Conservation (phyloP, 495 filamentous ascomycete species). For the Cercophora scortea region DNA sequence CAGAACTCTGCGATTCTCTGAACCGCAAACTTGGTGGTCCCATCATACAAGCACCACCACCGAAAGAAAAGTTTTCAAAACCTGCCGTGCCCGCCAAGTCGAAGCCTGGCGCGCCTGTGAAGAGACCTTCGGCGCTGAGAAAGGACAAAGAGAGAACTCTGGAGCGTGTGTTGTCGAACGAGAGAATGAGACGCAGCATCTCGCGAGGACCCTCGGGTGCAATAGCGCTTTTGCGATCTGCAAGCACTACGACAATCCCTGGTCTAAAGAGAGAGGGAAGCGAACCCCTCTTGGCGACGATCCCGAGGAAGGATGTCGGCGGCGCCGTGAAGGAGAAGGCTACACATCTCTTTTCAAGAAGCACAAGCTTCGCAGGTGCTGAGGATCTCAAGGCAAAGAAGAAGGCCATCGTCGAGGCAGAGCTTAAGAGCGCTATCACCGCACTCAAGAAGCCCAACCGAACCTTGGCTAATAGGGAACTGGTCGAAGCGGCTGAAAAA, state of each 20-base stretch:
- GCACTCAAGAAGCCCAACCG: constrained; percentile 83
- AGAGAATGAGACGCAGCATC: constrained; percentile 45
- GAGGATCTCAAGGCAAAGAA: constrained; percentile 60
- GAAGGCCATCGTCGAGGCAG: constrained; percentile 68
- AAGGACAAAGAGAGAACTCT: constrained; percentile 52
- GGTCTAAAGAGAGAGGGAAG: constrained; percentile 58
- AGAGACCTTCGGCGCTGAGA: constrained; percentile 42
- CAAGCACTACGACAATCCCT: constrained; percentile 51
- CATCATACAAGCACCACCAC: constrained; percentile 54
- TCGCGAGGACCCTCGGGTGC: constrained; percentile 42
- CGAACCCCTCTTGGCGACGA: constrained; percentile 47
- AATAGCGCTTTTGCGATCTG: constrained; percentile 60
- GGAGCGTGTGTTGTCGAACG: constrained; percentile 66
- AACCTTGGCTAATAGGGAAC: constrained; percentile 61
- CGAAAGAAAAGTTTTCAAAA: constrained; percentile 42
- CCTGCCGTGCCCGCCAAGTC: constrained; percentile 23
- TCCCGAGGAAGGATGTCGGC: constrained; percentile 35
- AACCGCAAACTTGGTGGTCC: constrained; percentile 84
- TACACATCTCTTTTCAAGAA: constrained; percentile 14
- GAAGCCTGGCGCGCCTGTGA: constrained; percentile 49
- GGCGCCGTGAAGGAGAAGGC: constrained; percentile 29
- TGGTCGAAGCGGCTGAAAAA: constrained; percentile 63
- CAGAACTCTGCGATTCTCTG: constrained; percentile 68
- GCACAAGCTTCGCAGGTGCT: constrained; percentile 13
- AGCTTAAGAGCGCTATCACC: constrained; percentile 75